Conservation (phyloP, 768 basidiomycete species). For the Phaeotremella skinneri region DNA sequence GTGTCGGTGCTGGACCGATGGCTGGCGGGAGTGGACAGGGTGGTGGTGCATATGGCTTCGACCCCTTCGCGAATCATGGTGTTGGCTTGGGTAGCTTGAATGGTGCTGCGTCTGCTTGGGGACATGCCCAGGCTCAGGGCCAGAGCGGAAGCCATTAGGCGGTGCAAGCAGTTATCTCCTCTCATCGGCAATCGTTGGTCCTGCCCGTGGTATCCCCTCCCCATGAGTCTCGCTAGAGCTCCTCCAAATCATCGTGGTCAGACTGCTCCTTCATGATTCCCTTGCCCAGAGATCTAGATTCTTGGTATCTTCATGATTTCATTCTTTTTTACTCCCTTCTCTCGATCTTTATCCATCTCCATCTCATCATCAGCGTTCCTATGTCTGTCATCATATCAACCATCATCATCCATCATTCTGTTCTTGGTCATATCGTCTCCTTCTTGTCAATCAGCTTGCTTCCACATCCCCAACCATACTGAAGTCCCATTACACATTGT, state of each 20-base stretch:
- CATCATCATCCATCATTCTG: too few species aligned
- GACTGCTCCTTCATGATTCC: too few species aligned
- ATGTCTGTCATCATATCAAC: too few species aligned
- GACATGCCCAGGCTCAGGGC: constrained; percentile 8
- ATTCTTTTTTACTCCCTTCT: background rate
- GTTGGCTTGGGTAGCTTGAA: constrained; percentile 23
- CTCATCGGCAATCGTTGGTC: too few species aligned
- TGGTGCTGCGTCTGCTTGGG: constrained; percentile 37
- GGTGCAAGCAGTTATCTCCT: background rate
- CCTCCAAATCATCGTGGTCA: too few species aligned
- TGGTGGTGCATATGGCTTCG: constrained; percentile 12
- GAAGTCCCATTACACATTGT: background rate
- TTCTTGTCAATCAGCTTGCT: too few species aligned
- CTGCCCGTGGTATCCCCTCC: too few species aligned
- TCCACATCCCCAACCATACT: background rate
- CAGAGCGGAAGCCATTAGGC: background rate
- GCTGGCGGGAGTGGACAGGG: background rate
- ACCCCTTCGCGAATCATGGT: constrained; percentile 13
- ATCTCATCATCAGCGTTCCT: background rate
- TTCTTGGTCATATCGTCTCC: too few species aligned
- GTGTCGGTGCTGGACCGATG: background rate
- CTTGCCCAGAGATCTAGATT: too few species aligned
- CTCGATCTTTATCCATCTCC: background rate
- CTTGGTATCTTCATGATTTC: too few species aligned
- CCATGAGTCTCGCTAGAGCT: too few species aligned